Base-by-base conservation (phyloP, 768 basidiomycete species). In the Amanita rimosa region DNA sequence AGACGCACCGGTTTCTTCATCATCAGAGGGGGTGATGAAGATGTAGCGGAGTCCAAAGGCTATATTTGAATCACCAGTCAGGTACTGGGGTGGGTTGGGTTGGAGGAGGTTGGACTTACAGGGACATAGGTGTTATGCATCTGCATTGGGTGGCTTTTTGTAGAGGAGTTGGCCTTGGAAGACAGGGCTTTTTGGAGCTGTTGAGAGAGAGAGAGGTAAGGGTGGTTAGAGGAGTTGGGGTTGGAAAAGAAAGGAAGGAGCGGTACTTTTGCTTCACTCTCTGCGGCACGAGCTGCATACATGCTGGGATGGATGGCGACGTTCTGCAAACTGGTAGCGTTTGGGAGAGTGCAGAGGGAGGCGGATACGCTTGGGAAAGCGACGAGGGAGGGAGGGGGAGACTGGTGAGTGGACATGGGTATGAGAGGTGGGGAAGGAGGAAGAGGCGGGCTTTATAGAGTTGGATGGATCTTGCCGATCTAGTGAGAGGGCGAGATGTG, bases 231-330 rank as follows among this genome's bases (percentile, higher is more conserved):
- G 35, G 17, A 29, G 47, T n/a, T n/a, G n/a, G n/a, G n/a, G n/a
- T n/a, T n/a, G 21, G n/a, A 27, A 36, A 17, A 17, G 37, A 37
- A 50, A 35, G 22, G 29, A n/a, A 17, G 9, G 29, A 4, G 7
- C 58, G 66, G 49, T 36, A 85, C 85, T 75, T 87, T 85, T 35
- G 82, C 83, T 64, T 87, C 79, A 56, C 85, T 85, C 62, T 85
- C 78, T 4, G 79, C 76, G 29, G 78, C 76, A 31, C 76, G 75
- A 50, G 77, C 74, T 1, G 79, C 76, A 58, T 82, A 83, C 80
- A 83, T 79, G 57, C 69, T 75, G 1, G 76, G 78, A 63, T 88
- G 85, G 1, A 89, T 67, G 0, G 77, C 67, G 24, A 89, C 72
- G 56, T 71, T 72, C 55, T 76, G 73, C 45, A 89, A 70, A 64